Conservation (phyloP, 2,329 filamentous ascomycete genomes). For the Verticillium dahliae region DNA sequence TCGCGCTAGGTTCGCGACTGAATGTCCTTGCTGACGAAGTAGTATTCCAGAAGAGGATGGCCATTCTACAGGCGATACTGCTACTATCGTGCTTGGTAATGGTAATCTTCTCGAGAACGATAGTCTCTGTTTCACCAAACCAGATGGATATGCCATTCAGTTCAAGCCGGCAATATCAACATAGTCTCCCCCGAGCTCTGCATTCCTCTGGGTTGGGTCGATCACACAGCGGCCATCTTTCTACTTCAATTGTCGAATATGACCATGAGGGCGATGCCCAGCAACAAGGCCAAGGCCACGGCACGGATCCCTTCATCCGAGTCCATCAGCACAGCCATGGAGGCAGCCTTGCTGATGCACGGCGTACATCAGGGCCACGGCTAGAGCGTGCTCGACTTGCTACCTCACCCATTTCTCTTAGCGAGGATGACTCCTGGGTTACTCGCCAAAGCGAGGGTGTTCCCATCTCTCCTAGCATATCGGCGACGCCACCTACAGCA, state of each 20-base stretch:
- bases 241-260: not conserved
- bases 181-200: not conserved
- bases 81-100: conserved; percentile 81
- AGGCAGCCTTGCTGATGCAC: not conserved
- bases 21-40: conserved; percentile 92
- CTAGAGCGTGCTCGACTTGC: not conserved
- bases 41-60: conserved; percentile 81
- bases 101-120: conserved; percentile 68
- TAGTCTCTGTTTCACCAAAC: conserved; percentile 18
- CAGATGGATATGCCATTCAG: not conserved
- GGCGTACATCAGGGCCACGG: not conserved
- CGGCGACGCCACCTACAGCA: not conserved
- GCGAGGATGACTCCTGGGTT: not conserved
- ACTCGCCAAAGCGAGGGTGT: not conserved
- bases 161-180: not conserved
- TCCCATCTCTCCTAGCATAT: not conserved
- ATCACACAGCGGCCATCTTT: not conserved
- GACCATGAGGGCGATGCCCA: not conserved
- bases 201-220: not conserved
- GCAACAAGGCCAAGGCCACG: not conserved
- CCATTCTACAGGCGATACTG: conserved; percentile 82
- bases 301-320: not conserved
- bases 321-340: not conserved
- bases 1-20: conserved; percentile 73
- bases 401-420: not conserved